phyloP scores from a whole-genome alignment of 1,284 basidiomycete genomes.

The Macrocystidia cucumis region DNA sequence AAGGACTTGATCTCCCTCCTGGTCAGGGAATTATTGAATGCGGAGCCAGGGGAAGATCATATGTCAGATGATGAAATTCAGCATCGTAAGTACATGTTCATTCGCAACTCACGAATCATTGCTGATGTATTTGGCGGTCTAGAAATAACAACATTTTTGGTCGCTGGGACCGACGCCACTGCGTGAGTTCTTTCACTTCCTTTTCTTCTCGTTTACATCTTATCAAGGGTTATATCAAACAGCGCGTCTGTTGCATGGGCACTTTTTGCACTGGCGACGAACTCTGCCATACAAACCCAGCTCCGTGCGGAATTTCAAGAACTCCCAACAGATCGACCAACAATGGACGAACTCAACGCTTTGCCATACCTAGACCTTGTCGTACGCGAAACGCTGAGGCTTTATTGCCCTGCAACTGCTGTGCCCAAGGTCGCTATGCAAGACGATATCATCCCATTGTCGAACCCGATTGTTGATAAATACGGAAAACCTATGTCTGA shows the following conservation, averaged over 20 bases:
- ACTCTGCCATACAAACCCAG: slow-evolving; percentile 51
- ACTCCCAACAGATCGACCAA: slow-evolving; percentile 40
- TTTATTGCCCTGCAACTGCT: slow-evolving; percentile 53
- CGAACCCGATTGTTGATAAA: slow-evolving; percentile 31
- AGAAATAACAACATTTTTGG: slow-evolving; percentile 56
- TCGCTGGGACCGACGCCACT: slow-evolving; percentile 76
- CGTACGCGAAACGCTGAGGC: slow-evolving; percentile 61
- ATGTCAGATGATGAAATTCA: slow-evolving; percentile 70
- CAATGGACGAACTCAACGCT: slow-evolving; percentile 52
- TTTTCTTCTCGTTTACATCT: not conserved
- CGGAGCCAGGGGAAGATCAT: slow-evolving; percentile 46
- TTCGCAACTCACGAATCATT: too few species aligned
- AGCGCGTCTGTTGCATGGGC: slow-evolving; percentile 53
- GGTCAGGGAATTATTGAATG: slow-evolving; percentile 57
- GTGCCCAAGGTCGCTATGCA: slow-evolving; percentile 42
- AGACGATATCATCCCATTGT: slow-evolving; percentile 54
- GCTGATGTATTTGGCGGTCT: not conserved
- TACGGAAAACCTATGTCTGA: slow-evolving; percentile 24
- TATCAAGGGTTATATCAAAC: not conserved
- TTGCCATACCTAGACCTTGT: slow-evolving; percentile 60
- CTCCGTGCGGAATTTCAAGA: slow-evolving; percentile 61
- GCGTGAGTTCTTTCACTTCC: slow-evolving; percentile 25
- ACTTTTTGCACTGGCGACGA: slow-evolving; percentile 51
- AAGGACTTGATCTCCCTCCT: slow-evolving; percentile 50
- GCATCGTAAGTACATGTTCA: slow-evolving; percentile 63